Percentiles rank a stretch among this genome's conserved stretches.
Conservation (phyloP, 805 yeast species). For the Blastobotrys mokoenaii region DNA sequence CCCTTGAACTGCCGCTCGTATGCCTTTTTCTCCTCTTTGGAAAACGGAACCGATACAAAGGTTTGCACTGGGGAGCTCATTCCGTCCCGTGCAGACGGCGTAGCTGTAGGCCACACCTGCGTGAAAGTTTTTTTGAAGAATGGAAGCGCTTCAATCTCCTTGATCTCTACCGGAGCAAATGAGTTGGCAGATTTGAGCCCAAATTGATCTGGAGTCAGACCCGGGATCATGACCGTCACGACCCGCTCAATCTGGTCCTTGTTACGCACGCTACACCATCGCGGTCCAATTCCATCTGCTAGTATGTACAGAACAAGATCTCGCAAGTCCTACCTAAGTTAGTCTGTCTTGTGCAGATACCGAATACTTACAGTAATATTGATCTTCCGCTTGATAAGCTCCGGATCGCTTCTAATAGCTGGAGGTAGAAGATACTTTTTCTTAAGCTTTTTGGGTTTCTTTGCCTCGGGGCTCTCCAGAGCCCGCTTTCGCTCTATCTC, state of each 20-base stretch:
- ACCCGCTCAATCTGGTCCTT: slow-evolving; percentile 42
- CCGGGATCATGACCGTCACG: slow-evolving; percentile 57
- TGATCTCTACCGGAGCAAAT: slow-evolving; percentile 6
- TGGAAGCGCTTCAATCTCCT: slow-evolving; percentile 17
- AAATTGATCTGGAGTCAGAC: slow-evolving; percentile 43
- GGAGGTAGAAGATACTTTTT: slow-evolving; percentile 22
- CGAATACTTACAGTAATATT: slow-evolving; percentile 13
- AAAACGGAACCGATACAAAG: slow-evolving; percentile 47
- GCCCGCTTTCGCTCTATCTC: no score
- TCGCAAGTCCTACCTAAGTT: slow-evolving; percentile 35
- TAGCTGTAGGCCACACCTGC: slow-evolving; percentile 39
- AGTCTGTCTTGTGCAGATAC: not conserved
- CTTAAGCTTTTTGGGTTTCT: slow-evolving; percentile 8
- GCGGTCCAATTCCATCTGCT: slow-evolving; percentile 32
- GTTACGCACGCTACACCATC: slow-evolving; percentile 44
- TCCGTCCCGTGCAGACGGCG: slow-evolving; percentile 61
- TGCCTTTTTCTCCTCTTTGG: slow-evolving; percentile 46
- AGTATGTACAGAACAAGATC: slow-evolving; percentile 38
- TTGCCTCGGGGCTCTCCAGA: no score
- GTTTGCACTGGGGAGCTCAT: slow-evolving; percentile 47
- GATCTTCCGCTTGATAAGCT: slow-evolving; percentile 7
- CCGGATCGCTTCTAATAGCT: slow-evolving; percentile 12
- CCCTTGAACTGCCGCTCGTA: slow-evolving; percentile 28
- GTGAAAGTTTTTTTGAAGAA: slow-evolving; percentile 36
- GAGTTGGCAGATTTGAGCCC: slow-evolving; percentile 24